Percentiles rank a stretch among this genome's conserved stretches.
phyloP scores from a whole-genome alignment of 2,329 filamentous ascomycete species.

The Alternaria sp. region DNA sequence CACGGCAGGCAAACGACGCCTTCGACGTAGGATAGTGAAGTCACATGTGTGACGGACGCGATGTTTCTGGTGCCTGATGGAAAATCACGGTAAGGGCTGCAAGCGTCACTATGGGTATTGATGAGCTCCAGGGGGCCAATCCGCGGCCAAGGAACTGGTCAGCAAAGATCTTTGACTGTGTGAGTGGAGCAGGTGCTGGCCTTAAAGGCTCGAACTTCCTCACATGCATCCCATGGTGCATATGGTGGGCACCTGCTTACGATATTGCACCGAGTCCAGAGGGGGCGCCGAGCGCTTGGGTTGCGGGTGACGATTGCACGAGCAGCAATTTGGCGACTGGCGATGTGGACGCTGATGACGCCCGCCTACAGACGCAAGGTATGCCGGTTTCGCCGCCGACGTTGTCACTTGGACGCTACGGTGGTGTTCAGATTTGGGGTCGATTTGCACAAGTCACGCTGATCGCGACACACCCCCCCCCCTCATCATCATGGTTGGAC shows the following conservation, averaged over 20 bases:
- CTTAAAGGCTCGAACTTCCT: slow-evolving; percentile 26
- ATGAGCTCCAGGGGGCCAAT: slow-evolving; percentile 12
- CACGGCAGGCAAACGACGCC: slow-evolving; percentile 13
- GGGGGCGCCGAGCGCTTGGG: slow-evolving; percentile 28
- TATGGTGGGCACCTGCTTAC: slow-evolving; percentile 31
- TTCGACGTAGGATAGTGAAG: slow-evolving; percentile 7
- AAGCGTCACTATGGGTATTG: slow-evolving; percentile 9
- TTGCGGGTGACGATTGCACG: slow-evolving; percentile 36
- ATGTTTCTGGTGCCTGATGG: slow-evolving; percentile 17
- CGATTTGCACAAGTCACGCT: slow-evolving; percentile 28
- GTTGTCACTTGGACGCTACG: slow-evolving; percentile 29
- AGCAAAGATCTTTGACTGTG: slow-evolving; percentile 20
- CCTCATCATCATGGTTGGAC: slow-evolving; percentile 24
- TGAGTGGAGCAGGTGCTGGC: slow-evolving; percentile 25
- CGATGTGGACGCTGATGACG: slow-evolving; percentile 29
- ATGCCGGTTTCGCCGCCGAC: slow-evolving; percentile 28
- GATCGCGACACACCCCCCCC: slow-evolving; percentile 25
- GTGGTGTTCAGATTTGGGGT: slow-evolving; percentile 22
- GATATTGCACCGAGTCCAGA: slow-evolving; percentile 28
- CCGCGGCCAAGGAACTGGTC: slow-evolving; percentile 15
- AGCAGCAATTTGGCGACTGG: slow-evolving; percentile 19
- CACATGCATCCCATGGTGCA: slow-evolving; percentile 21
- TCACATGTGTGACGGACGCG: slow-evolving; percentile 12
- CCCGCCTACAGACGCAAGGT: slow-evolving; percentile 13
- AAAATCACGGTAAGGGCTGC: slow-evolving; percentile 9